Base-by-base conservation (phyloP, 1,284 basidiomycete genomes). In the Cutaneotrichosporon daszewskae region DNA sequence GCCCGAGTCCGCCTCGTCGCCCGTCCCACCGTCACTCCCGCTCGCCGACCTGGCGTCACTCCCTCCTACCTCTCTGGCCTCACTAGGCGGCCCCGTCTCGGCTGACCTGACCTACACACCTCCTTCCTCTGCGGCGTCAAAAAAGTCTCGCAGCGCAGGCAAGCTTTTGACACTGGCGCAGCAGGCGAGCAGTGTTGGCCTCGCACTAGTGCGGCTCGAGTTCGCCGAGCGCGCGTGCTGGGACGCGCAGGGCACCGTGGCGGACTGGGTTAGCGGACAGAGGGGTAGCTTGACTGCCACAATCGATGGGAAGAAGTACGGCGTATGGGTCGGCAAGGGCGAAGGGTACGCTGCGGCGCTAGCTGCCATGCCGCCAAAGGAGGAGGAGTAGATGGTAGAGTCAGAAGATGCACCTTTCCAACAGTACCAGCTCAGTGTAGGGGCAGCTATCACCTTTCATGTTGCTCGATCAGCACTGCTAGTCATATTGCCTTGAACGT, bases 201-300 rank as follows among this genome's bases (percentile, higher is more conserved):
- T 73, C 11, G 70, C 57, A 0, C 54, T 73, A 18, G 49, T 73
- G 6, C 47, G 71, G 13, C 45, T 72, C 13, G 71, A 73, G 47
- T 62, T 68, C 44, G 64, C 61, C 0, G 66, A 68, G 33, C 52
- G 61, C 24, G 51, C 57, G 12, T 66, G 62, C 49, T 68, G 65
- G 55, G 41, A 45, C 7, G 36, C 19, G 0, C 8, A 12, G 35
- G 38, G 42, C 4, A 46, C 36, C 4, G 49, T 55, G 1, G 43
- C 27, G 10, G 42, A 57, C 16, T 59, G 57, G 58, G 16, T 26
- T 25, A 37, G 49, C 13, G 47, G 57, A 5, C 47, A 40, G 0
- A 27, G 20, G 4, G 56, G 55, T 2, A 47, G 45, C 38, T 37
- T 68, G 19, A 60, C 50, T n/a, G 55, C 55, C 1, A 31, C 53